phyloP scores from a whole-genome alignment of 768 basidiomycete genomes.

The Leccinum truebloodii region DNA sequence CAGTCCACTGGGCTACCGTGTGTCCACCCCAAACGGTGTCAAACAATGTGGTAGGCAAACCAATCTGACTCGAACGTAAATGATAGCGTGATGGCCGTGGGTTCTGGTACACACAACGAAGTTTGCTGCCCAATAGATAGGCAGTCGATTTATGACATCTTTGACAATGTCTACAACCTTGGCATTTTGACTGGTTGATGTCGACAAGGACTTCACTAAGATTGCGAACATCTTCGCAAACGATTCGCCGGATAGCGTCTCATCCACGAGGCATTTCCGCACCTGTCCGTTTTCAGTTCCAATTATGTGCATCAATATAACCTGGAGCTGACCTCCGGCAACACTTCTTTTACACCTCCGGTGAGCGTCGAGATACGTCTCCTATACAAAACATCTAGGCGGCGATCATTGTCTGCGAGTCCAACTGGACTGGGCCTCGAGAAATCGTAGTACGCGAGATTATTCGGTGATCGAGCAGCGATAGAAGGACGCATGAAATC shows the following conservation, averaged over 20 bases:
- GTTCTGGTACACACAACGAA: slow-evolving; percentile 47
- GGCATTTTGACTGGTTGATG: neutral
- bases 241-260: slow-evolving; percentile 9
- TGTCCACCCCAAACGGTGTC: slow-evolving; percentile 40
- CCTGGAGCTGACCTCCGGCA: slow-evolving; percentile 14
- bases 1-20: slow-evolving; percentile 43
- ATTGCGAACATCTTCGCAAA: slow-evolving; percentile 14
- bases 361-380: slow-evolving; percentile 22
- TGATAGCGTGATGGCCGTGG: neutral
- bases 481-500: slow-evolving; percentile 44
- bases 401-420: neutral
- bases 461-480: slow-evolving; percentile 27
- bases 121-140: slow-evolving; percentile 61
- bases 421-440: slow-evolving; percentile 41
- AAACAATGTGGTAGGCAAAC: slow-evolving; percentile 38
- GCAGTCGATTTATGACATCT: slow-evolving; percentile 66
- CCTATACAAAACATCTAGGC: slow-evolving; percentile 10
- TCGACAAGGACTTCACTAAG: slow-evolving; percentile 17
- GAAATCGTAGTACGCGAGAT: slow-evolving; percentile 57
- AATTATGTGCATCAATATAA: neutral
- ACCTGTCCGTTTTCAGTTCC: slow-evolving; percentile 8
- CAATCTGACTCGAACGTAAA: slow-evolving; percentile 7
- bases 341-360: slow-evolving; percentile 1
- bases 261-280: slow-evolving; percentile 13
- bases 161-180: slow-evolving; percentile 60